Conservation (phyloP, 805 yeast genomes). For the Blastobotrys robertii region DNA sequence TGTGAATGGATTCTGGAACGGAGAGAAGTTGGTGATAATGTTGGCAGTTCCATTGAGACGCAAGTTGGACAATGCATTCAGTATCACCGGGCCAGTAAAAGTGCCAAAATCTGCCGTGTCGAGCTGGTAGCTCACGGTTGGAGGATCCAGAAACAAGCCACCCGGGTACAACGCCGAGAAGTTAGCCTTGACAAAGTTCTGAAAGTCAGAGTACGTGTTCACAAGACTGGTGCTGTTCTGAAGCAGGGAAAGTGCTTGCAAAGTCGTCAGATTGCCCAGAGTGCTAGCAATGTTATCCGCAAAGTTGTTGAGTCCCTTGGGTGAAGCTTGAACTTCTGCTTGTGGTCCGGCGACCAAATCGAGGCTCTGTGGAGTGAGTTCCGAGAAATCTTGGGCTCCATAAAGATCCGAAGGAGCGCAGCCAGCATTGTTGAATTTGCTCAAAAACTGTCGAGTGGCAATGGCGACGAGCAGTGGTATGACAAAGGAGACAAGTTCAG, state of each 20-base stretch:
- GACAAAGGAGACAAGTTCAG: slow-evolving; percentile 21
- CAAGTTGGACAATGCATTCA: slow-evolving; percentile 24
- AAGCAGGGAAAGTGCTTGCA: slow-evolving; percentile 4
- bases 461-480: slow-evolving; percentile 26
- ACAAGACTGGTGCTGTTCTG: slow-evolving; percentile 9
- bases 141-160: slow-evolving; percentile 21
- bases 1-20: slow-evolving; percentile 27
- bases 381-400: slow-evolving; percentile 10
- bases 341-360: slow-evolving; percentile 13
- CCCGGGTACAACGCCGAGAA: slow-evolving; percentile 24
- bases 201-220: slow-evolving; percentile 16
- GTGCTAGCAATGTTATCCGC: slow-evolving; percentile 6
- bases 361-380: slow-evolving; percentile 5
- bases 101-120: slow-evolving; percentile 18
- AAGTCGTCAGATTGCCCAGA: slow-evolving; percentile 2
- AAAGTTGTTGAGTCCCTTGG: slow-evolving; percentile 9
- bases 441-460: slow-evolving; percentile 15
- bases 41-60: slow-evolving; percentile 21
- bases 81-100: slow-evolving; percentile 18
- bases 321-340: not conserved
- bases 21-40: slow-evolving; percentile 24
- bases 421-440: slow-evolving; percentile 13
- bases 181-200: slow-evolving; percentile 15
- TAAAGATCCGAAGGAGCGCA: slow-evolving; percentile 11
- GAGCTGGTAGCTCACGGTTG: slow-evolving; percentile 22